phyloP scores from a whole-genome alignment of 2,329 filamentous ascomycete species.

The Alternaria consortialis region DNA sequence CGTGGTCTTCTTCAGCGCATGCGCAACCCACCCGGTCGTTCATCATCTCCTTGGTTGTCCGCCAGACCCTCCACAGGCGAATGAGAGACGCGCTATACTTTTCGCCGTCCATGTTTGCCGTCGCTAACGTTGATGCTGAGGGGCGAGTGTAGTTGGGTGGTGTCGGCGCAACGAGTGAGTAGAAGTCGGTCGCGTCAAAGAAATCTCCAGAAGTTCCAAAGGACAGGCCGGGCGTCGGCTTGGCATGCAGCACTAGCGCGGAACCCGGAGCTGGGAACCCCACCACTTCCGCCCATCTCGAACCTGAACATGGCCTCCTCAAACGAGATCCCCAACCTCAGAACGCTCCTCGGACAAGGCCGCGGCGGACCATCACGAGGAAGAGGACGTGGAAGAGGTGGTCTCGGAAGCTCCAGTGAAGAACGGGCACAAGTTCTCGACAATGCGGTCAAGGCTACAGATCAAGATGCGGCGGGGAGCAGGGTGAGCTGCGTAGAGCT shows the following conservation, averaged over 20 bases:
- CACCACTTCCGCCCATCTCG: conserved; percentile 36
- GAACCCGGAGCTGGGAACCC: conserved; percentile 30
- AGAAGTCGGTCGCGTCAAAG: conserved; percentile 34
- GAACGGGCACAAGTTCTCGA: conserved; percentile 65
- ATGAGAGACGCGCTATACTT: conserved; percentile 46
- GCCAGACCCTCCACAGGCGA: conserved; percentile 91
- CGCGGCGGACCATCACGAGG: conserved; percentile 59
- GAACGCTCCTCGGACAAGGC: conserved; percentile 64
- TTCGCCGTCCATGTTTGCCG: conserved; percentile 41
- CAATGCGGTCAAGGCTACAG: conserved; percentile 83
- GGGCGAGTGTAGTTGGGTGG: conserved; percentile 11
- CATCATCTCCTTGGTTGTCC: conserved; percentile 95
- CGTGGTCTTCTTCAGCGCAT: conserved; percentile 21
- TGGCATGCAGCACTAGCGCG: conserved; percentile 18
- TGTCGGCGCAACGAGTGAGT: conserved; percentile 23
- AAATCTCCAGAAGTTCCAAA: conserved; percentile 39
- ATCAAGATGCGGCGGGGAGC: conserved; percentile 89
- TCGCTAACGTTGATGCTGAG: conserved; percentile 16
- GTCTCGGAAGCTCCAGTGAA: conserved; percentile 33
- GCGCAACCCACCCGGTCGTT: conserved; percentile 76
- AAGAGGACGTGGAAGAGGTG: conserved; percentile 54
- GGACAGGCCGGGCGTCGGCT: conserved; percentile 34
- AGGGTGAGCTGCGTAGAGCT: conserved; percentile 86
- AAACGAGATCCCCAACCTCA: conserved; percentile 80
- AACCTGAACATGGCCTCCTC: conserved; percentile 66